Base-by-base conservation (phyloP, 2,329 filamentous ascomycete genomes). In the Drechslerella dactyloides region DNA sequence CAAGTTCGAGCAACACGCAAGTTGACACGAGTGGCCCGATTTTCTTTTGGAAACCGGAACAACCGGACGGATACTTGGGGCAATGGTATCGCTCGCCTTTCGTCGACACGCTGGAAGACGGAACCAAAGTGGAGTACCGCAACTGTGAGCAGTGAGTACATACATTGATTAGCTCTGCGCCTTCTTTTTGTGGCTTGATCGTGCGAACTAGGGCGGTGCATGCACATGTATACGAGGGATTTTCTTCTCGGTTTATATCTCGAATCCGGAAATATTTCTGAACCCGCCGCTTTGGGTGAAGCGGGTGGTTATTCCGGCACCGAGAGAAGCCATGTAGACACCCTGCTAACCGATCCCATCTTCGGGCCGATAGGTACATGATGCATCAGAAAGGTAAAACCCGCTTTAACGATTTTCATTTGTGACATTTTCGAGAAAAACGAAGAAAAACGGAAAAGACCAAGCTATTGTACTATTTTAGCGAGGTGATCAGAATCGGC, bases 61-160 rank as follows among this genome's bases (percentile, higher is more conserved):
- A 85, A 64, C 74, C 79, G 0, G 76, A 83, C 33, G 85, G 85
- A 44, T 87, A 82, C 78, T 81, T 89, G n/a, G 86, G 83, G 0
- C 86, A 89, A 78, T 89, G 86, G 86, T 86, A 85, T 76, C 75
- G 79, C 56, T 82, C 80, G 17, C 78, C 81, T 1, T 89, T 87
- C 75, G 79, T 64, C 40, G 80, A 81, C 58, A 79, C 80, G 0
- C 58, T 78, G 79, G 54, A 72, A 57, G 13, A 74, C 77, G 2
- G 74, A 74, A 4, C 78, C 79, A 40, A 78, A 24, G 37, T 65
- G 5, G 17, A 80, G 11, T 85, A 83, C 75, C 77, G 78, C n/a
- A 84, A 83, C 1, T 82, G 83, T 0, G 84, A 86, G 74, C 84
- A 85, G 81, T 84, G 78, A 76, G 77, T 68, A 19, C 51, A 23